Base-by-base conservation (phyloP, 495 filamentous ascomycete species). In the Pseudomonodictys pantanalensis region DNA sequence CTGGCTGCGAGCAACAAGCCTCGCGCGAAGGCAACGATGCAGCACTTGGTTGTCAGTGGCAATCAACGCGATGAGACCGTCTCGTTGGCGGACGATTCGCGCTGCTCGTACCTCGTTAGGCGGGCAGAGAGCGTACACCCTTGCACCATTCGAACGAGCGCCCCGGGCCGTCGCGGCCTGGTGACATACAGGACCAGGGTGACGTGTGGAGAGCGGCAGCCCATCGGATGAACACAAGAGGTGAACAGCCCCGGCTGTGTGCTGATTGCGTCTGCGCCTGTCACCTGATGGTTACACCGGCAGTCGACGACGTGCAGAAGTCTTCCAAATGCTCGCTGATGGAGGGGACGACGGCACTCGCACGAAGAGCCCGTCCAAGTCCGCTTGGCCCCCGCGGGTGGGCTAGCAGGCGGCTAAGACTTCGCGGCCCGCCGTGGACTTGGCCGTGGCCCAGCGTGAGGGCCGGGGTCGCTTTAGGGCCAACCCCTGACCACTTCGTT, bases 121-220 rank as follows among this genome's bases (percentile, higher is more conserved):
- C 38, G 4, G 12, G 23, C 45, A 17, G 23, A 17, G 12, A 23
- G 8, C 17, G 12, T 30, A 58, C 33, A 44, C 55, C 39, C 51
- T 44, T 22, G 24, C 55, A 25, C 24, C 35, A 51, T 22, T 42
- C 48, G 55, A 49, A 24, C 20, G 49, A 55, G 58, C 58, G 58
- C 35, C 50, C 49, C 58, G 58, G 48, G 22, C 55, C 55, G 55
- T 52, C 32, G 58, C 58, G 58, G 43, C 42, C 51, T 61, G 55
- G 50, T 61, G 50, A 55, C 50, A 48, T 49, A 55, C 58, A 61
- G 48, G 48, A 41, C 50, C 41, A 26, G 58, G 58, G 41, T 51
- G 22, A 11, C 41, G 55, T 42, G 44, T 28, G 44, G 55, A 49
- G 55, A 41, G 12, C 3, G 15, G 38, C 15, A 41, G 38, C n/a